Conservation (phyloP, 176 grass and related monocot species). For the Zizania latifolia region DNA sequence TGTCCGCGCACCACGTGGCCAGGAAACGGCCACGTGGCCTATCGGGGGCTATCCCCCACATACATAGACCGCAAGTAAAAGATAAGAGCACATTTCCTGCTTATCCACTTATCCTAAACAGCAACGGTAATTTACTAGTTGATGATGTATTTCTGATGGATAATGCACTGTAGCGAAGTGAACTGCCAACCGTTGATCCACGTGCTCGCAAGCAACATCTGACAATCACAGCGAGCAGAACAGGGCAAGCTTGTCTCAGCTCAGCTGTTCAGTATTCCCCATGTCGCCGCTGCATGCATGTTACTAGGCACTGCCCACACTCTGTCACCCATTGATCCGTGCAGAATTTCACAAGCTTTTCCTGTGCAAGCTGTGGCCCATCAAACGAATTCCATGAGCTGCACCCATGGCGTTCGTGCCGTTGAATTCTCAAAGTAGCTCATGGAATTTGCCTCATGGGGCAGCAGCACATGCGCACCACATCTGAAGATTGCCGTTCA, state of each 20-base stretch:
- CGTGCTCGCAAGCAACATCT: neutral
- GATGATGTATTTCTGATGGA: slow-evolving; percentile 7
- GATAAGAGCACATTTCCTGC: neutral
- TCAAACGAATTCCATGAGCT: neutral
- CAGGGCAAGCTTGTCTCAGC: no score
- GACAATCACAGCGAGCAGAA: neutral
- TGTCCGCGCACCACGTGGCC: no score
- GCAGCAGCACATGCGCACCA: neutral
- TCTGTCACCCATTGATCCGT: neutral
- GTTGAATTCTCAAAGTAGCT: neutral
- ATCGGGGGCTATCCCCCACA: no score
- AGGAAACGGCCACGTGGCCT: no score
- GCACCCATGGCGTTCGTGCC: neutral
- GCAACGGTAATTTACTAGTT: neutral
- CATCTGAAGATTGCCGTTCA: neutral
- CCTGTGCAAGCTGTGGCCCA: neutral
- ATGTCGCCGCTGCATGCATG: no score
- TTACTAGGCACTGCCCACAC: no score
- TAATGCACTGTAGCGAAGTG: neutral
- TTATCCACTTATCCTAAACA: no score
- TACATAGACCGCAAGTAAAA: no score
- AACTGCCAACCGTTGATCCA: neutral
- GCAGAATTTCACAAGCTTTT: neutral
- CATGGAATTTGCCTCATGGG: neutral
- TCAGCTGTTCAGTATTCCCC: neutral